Base-by-base conservation (phyloP, 2,329 filamentous ascomycete species). In the Torrubiella hemipterigena region DNA sequence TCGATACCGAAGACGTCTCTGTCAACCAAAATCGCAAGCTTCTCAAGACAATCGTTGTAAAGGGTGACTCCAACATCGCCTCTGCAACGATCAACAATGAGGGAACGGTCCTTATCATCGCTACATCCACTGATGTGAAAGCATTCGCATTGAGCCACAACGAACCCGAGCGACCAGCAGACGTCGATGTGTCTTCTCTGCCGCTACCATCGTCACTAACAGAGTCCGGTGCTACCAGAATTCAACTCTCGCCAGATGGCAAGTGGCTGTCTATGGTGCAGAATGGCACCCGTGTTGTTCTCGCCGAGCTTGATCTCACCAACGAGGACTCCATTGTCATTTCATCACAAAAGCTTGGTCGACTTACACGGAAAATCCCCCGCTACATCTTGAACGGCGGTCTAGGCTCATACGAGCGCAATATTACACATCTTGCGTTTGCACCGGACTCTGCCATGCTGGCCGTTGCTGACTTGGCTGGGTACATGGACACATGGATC, bases 401-500 rank as follows among this genome's bases (percentile, higher is more conserved):
- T 6, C 64, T 84, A 32, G 80, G 79, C n/a, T 59, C 61, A 17
- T 96, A 95, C 55, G 74, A 85, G 39, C 72, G 81, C 49, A 78
- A 68, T 27, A 76, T 96, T 41, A 77, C 71, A 21, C 79, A 83
- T 32, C 54, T 79, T 17, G 67, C 77, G 3, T 95, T 96, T 53
- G 87, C 86, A 8, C 64, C 77, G 5, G 81, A 94, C 50, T 84
- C 82, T 49, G 75, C 70, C 41, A 72, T 93, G 39, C 61, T 96
- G 28, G 86, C 81, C 7, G 73, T 77, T 18, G 77, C 80, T 29
- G 89, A 95, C 51, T 57, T 95, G 31, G 77, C 81, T 26, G 91
- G 91, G 26, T 85, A 78, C 53, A 65, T 96, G 19, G 87, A 96
- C 49, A 85, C 79, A 13, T 98, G 87, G 82, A 59, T 85, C 2